Conservation (phyloP, 257 asterid species). For the Solanum habrochaites region DNA sequence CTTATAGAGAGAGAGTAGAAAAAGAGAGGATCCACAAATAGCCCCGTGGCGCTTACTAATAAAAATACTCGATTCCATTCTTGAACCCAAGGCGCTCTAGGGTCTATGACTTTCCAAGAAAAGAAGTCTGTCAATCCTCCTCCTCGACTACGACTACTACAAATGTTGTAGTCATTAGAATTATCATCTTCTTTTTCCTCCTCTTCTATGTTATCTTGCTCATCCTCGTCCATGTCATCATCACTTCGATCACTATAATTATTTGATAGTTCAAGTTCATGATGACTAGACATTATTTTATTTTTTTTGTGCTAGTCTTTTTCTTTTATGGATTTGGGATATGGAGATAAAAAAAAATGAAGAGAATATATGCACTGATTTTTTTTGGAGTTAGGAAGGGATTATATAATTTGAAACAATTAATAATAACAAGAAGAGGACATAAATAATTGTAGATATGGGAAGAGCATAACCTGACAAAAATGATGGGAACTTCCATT, state of each 20-base stretch:
- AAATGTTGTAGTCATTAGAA: neutral
- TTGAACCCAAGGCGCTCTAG: constrained; percentile 51
- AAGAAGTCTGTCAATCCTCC: constrained; percentile 12
- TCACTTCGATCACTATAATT: constrained; percentile 8
- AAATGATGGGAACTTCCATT: neutral
- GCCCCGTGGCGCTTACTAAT: constrained; percentile 54
- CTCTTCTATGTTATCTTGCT: constrained; percentile 6
- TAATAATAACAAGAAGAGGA: neutral
- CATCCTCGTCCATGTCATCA: neutral
- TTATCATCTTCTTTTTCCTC: constrained; percentile 6
- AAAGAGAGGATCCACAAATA: constrained; percentile 78
- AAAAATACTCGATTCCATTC: constrained; percentile 92
- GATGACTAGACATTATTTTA: constrained; percentile 19
- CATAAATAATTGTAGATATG: neutral
- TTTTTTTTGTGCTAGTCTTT: neutral
- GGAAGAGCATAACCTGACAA: neutral
- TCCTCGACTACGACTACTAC: constrained; percentile 1
- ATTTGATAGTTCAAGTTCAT: constrained; percentile 5
- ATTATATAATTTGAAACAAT: neutral
- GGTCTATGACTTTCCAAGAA: constrained; percentile 44
- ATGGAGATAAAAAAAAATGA: neutral
- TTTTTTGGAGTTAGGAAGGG: neutral
- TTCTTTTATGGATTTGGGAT: neutral
- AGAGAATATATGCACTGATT: neutral
- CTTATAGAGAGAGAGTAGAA: constrained; percentile 77